phyloP scores from a whole-genome alignment of 148 eudicot species.

The Rhododendron kiyosumense region DNA sequence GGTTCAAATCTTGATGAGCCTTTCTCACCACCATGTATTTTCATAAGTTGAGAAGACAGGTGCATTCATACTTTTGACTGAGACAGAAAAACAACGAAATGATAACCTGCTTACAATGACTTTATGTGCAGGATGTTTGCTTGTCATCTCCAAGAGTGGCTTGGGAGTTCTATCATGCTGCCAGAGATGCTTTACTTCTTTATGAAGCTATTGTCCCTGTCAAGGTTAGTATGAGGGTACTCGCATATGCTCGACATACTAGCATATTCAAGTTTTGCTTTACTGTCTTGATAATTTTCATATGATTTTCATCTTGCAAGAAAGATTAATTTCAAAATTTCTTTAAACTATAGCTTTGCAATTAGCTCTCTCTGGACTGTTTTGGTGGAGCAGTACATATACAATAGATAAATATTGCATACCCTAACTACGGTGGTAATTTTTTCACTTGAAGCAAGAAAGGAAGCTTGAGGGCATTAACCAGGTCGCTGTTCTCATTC shows the following conservation, averaged over 20 bases:
- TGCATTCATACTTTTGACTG: not conserved
- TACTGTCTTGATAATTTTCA: not conserved
- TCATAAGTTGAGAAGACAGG: not conserved
- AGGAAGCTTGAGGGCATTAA: constrained; percentile 83
- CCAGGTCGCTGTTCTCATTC: constrained; percentile 87
- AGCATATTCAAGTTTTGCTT: not conserved
- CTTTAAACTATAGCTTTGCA: not conserved
- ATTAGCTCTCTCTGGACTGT: not conserved
- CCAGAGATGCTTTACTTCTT: constrained; percentile 80
- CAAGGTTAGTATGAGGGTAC: constrained; percentile 53
- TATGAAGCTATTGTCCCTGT: constrained; percentile 85
- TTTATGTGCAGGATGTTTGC: constrained; percentile 77
- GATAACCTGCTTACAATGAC: not conserved
- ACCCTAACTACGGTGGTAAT: constrained; percentile 10
- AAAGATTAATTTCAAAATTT: not conserved
- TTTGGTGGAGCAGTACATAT: not conserved
- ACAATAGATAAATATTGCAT: not conserved
- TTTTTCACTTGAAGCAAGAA: constrained; percentile 64
- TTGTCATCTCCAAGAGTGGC: constrained; percentile 83
- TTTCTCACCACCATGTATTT: not conserved
- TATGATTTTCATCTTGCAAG: not conserved
- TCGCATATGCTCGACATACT: not conserved
- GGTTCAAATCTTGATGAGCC: not conserved
- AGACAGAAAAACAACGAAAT: not conserved
- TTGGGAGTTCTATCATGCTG: constrained; percentile 82